A percentile compares a stretch with the other conserved stretches of the same genome.
Evolutionary conservation across 805 yeast species (phyloP).

Genomic region (Lachancea lanzarotensis): DNA sequence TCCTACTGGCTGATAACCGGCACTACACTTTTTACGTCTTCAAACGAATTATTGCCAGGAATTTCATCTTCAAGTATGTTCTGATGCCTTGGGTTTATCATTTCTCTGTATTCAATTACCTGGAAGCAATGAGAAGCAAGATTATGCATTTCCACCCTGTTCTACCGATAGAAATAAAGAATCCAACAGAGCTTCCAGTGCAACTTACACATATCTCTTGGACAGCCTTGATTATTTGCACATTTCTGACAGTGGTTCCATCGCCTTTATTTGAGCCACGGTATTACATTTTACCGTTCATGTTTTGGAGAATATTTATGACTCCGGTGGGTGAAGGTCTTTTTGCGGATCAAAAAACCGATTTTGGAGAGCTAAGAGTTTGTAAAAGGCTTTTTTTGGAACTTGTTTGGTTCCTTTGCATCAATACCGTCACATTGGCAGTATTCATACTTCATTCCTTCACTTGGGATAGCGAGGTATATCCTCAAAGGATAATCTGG

Average conservation of each 20-base stretch:
- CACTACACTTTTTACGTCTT: slow-evolving; percentile 88
- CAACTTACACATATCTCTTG: slow-evolving; percentile 43
- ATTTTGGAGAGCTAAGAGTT: slow-evolving; percentile 16
- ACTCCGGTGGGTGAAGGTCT: slow-evolving; percentile 34
- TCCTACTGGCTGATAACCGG: slow-evolving; percentile 86
- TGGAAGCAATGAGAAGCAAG: slow-evolving; percentile 33
- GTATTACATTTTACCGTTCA: slow-evolving; percentile 76
- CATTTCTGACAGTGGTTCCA: slow-evolving; percentile 62
- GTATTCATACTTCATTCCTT: slow-evolving; percentile 61
- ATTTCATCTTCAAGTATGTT: slow-evolving; percentile 41
- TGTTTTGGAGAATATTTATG: slow-evolving; percentile 62
- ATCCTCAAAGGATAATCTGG: slow-evolving; percentile 83
- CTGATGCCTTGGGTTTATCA: slow-evolving; percentile 66
- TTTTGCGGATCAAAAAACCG: slow-evolving; percentile 16
- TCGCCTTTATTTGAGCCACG: slow-evolving; percentile 93
- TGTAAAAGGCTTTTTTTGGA: slow-evolving; percentile 44
- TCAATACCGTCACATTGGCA: slow-evolving; percentile 47
- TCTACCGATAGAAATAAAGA: slow-evolving; percentile 34
- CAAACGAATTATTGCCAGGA: slow-evolving; percentile 50
- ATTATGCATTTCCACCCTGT: slow-evolving; percentile 34
- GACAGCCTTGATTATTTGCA: slow-evolving; percentile 46
- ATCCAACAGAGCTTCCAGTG: slow-evolving; percentile 32
- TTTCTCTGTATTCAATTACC: slow-evolving; percentile 39
- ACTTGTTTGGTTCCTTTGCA: slow-evolving; percentile 50
- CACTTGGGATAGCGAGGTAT: slow-evolving; percentile 57